A percentile compares a stretch with the other conserved stretches of the same genome.
phyloP scores from a whole-genome alignment of 768 basidiomycete genomes.

The Tricholoma furcatifolium region DNA sequence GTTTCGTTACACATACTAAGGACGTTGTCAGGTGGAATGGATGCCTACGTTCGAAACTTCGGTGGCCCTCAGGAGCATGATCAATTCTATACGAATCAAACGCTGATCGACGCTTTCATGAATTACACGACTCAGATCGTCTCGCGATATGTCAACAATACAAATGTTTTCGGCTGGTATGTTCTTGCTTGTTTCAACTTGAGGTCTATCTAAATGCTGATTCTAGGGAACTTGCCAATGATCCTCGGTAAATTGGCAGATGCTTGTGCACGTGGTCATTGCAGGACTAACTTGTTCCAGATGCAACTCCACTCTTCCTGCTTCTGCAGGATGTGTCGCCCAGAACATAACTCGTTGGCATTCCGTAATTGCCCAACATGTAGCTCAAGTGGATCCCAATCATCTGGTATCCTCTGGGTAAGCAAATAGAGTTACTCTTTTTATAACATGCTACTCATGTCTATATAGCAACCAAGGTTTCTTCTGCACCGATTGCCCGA shows the following conservation, averaged over 20 bases:
- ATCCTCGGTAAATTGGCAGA: constrained; percentile 45
- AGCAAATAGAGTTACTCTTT: constrained; percentile 19
- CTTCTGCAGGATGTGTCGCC: constrained; percentile 43
- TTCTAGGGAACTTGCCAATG: constrained; percentile 66
- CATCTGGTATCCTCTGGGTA: constrained; percentile 67
- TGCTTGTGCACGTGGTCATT: not conserved
- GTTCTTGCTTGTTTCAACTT: constrained; percentile 9
- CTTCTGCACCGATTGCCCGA: constrained; percentile 54
- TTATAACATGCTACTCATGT: not conserved
- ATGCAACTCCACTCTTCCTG: constrained; percentile 54
- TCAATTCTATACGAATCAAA: constrained; percentile 55
- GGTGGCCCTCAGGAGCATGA: constrained; percentile 46
- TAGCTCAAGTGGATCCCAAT: constrained; percentile 53
- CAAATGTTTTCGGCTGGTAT: constrained; percentile 53
- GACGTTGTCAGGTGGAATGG: constrained; percentile 54
- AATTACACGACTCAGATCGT: constrained; percentile 58
- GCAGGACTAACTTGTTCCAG: constrained; percentile 27
- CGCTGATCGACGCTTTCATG: constrained; percentile 48
- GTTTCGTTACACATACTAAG: not conserved
- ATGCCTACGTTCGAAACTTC: constrained; percentile 57
- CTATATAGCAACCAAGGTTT: constrained; percentile 49
- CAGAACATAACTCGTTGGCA: constrained; percentile 60
- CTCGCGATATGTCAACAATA: constrained; percentile 51
- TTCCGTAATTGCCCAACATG: constrained; percentile 39
- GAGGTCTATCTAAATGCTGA: constrained; percentile 17